Conservation (phyloP, 305 asterid genomes). For the Fraxinus paxiana region DNA sequence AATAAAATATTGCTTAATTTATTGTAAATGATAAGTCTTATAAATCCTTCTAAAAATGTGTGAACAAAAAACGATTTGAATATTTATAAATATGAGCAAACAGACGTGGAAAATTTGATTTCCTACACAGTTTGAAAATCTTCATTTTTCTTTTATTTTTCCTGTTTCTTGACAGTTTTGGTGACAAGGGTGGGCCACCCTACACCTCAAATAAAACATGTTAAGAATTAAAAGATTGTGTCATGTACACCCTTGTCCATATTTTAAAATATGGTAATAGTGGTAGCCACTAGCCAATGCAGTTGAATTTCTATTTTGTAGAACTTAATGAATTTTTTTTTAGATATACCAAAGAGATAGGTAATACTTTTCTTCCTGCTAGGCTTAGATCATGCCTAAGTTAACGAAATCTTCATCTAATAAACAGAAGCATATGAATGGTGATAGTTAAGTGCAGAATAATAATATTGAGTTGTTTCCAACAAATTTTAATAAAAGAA, state of each 20-base stretch:
- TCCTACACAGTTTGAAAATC: not conserved
- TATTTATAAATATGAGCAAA: not conserved
- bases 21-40: not conserved
- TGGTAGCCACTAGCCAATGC: not conserved
- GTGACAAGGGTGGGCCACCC: not conserved
- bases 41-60: not conserved
- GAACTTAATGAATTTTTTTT: too few species aligned
- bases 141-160: not conserved
- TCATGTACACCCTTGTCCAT: not conserved
- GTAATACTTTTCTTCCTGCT: not conserved
- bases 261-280: not conserved
- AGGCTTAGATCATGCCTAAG: not conserved
- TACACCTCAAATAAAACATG: not conserved
- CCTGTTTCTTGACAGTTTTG: not conserved
- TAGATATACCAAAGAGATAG: not conserved
- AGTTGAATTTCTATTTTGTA: not conserved
- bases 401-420: not conserved
- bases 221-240: not conserved
- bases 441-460: not conserved
- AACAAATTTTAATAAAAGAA: too few species aligned
- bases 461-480: too few species aligned
- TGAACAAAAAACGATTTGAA: not conserved
- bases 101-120: not conserved
- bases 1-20: not conserved
- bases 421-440: not conserved